phyloP scores from a whole-genome alignment of 192 early-diverging fungal genomes.

The Coemansia sp. region DNA sequence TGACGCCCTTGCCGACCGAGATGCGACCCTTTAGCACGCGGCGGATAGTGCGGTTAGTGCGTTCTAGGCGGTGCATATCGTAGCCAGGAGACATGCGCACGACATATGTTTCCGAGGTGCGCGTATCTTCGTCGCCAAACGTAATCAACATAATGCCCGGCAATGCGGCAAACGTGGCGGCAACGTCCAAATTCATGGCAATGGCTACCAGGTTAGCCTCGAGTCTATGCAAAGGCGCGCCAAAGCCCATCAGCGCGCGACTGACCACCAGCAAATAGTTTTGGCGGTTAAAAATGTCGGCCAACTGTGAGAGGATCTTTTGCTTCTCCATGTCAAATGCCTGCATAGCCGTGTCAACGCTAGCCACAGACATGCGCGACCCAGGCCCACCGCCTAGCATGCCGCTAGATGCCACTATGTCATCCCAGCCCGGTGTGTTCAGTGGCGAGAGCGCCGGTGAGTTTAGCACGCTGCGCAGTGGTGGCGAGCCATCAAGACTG shows the following conservation, averaged over 20 bases:
- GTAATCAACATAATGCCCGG: constrained; percentile 73
- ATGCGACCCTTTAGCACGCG: constrained; percentile 64
- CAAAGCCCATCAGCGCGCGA: constrained; percentile 68
- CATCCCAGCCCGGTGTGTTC: constrained; percentile 48
- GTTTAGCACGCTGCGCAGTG: constrained; percentile 4
- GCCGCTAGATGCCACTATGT: constrained; percentile 44
- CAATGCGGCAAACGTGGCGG: constrained; percentile 65
- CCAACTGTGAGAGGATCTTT: constrained; percentile 57
- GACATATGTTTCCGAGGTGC: constrained; percentile 74
- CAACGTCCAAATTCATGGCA: constrained; percentile 62
- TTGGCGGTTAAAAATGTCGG: constrained; percentile 69
- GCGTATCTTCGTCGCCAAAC: constrained; percentile 70
- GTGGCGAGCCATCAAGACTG: not conserved
- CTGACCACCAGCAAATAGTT: constrained; percentile 64
- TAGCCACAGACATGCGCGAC: constrained; percentile 34
- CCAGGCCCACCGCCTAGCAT: constrained; percentile 44
- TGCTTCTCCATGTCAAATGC: constrained; percentile 47
- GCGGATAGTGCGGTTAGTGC: constrained; percentile 64
- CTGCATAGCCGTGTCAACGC: constrained; percentile 33
- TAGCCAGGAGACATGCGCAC: constrained; percentile 59
- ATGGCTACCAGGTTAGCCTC: constrained; percentile 65
- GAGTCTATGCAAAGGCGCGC: constrained; percentile 66
- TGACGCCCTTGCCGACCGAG: constrained; percentile 63
- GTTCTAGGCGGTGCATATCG: constrained; percentile 68
- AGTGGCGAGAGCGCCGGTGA: constrained; percentile 29